Base-by-base conservation (phyloP, 305 asterid species). In the Withania somnifera region DNA sequence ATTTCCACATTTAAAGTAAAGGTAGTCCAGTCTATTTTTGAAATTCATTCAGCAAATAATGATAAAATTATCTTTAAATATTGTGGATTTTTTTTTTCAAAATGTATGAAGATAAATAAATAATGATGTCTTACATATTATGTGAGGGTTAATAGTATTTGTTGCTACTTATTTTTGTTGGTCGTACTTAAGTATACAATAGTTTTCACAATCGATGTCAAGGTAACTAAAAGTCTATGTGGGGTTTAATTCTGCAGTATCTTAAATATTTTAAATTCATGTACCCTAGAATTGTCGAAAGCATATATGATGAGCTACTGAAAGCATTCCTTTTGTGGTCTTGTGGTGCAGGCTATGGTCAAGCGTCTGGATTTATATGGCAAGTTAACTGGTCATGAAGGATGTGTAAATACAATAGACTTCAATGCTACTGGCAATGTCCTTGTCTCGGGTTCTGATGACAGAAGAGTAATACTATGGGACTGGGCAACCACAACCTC, bases 371-470 rank as follows among this genome's bases (percentile, higher is more conserved):
- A 88, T 89, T 77, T 90, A 83, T 91, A 90, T 50, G 91, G 89
- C 79, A 89, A 86, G 85, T 87, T 93, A 80, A 83, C 68, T 60
- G 94, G 92, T 19, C 97, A 93, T 45, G 90, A 85, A 57, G 97
- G 97, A 60, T 92, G 97, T 84, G 95, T 93, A 68, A 93, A 93
- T 87, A 86, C 97, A 11, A 78, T 93, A 60, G 90, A 89, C 60
- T 93, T 93, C 88, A 92, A 92, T 83, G 86, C 91, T 28, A 83
- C 89, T 3, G 97, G 97, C 9, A 94, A 92, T 61, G 69, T 88
- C 80, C 91, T 93, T 57, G 93, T 88, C 79, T 93, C 97, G 28
- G 97, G 97, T 80, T 91, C 95, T 47, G 97, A 93, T 89, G 97
- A 93, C 84, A 87, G 82, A 42, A 88, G 85, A 82, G 85, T 93